Evolutionary conservation across 148 eudicot species (phyloP).

Genomic region (Drosera capensis): DNA sequence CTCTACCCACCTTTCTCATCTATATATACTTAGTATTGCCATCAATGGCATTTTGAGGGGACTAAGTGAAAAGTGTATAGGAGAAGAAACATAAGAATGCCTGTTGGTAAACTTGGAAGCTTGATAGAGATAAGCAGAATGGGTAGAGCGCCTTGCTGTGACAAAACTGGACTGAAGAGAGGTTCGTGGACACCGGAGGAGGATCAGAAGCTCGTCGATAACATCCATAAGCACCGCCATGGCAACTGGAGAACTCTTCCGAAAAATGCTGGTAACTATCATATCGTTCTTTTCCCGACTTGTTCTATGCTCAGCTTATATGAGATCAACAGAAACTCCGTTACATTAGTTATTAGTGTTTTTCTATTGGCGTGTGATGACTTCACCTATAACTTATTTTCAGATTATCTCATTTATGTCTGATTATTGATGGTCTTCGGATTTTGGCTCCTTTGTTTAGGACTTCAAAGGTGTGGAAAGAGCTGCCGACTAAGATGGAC

Average conservation of each 20-base stretch:
- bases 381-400: too few species aligned
- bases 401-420: too few species aligned
- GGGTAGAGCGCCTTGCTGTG: conserved; percentile 98
- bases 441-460: conserved; percentile 15
- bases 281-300: neutral
- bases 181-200: conserved; percentile 99
- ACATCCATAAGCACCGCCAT: conserved; percentile 69
- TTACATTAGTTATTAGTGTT: too few species aligned
- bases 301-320: neutral
- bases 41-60: neutral
- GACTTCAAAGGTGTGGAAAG: conserved; percentile 91
- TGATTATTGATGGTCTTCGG: too few species aligned
- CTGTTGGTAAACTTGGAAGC: neutral
- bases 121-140: too few species aligned
- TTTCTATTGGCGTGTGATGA: too few species aligned
- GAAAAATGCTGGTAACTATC: conserved; percentile 72
- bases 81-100: neutral
- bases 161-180: conserved; percentile 76
- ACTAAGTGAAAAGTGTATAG: neutral
- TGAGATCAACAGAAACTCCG: too few species aligned
- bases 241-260: conserved; percentile 98
- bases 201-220: conserved; percentile 69
- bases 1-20: neutral
- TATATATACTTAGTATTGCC: neutral
- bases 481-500: conserved; percentile 96